These are phyloP conservation scores for Fusarium armeniacum DNA, from an alignment of 2,329 filamentous ascomycete species.

Conservation along the genomic window DNA sequence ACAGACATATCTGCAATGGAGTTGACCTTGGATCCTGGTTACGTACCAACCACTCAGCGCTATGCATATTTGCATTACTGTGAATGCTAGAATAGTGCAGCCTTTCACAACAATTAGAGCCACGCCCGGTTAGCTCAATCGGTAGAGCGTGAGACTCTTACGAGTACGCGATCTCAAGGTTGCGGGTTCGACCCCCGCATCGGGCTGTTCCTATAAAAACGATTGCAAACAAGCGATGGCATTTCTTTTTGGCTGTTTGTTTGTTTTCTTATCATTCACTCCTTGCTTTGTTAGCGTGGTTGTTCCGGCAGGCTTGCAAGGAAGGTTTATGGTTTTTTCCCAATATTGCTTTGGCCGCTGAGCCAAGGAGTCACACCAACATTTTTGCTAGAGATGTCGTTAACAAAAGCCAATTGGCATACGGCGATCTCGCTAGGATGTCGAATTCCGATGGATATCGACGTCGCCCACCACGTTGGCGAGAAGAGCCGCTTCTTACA, in stretches of 20 bases:
- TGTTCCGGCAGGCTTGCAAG: no score
- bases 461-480: background rate
- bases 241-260: conserved; percentile 4
- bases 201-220: conserved; percentile 55
- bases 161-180: conserved; percentile 64
- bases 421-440: background rate
- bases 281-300: no score
- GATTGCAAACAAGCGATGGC: conserved; percentile 35
- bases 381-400: background rate
- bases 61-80: background rate
- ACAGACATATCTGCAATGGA: no score
- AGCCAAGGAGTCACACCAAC: background rate
- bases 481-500: no score
- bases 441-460: background rate
- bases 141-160: conserved; percentile 79
- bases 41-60: background rate
- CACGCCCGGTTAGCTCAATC: conserved; percentile 57
- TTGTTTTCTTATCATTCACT: background rate
- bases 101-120: conserved; percentile 37
- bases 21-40: no score
- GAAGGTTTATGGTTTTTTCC: background rate
- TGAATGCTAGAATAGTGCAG: background rate
- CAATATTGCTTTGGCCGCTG: fast-evolving
- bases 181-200: conserved; percentile 68
- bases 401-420: background rate